Evolutionary conservation across 2,329 filamentous ascomycete genomes (phyloP), one percentile per base, ranked within the genome.

Genomic region (Calonectria leucothoes): DNA sequence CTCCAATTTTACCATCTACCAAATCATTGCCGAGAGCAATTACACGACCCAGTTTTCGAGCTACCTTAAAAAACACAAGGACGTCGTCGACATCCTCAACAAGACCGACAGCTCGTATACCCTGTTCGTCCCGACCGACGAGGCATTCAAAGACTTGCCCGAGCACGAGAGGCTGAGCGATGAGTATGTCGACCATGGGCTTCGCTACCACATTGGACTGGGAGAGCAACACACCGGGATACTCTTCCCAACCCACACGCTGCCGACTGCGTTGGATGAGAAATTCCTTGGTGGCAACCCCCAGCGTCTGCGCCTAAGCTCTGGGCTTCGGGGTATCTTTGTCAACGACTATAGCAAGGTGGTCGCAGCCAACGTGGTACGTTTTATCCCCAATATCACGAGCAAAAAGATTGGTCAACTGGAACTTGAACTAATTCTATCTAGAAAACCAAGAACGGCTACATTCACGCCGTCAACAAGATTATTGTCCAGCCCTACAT

Each of bases 321-420:
- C 94, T 33, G 88, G 91, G 1, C 84, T 90, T 10, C 85, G 86
- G 2, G 94, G 94, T 15, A 85, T 96, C 2, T 89, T 89, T 14
- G 83, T 98, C 79, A 98, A 98, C 86, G 94, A 95, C 80, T 94
- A 94, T 84, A 92, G 90, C 85, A 92, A 90, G 76, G 86, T 98
- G 39, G 85, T 95, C 5, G 91, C 89, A 4, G 87, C 91, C 67
- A 91, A 98, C 83, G 91, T 97, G 78, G 92, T 94, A 86, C 75
- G 90, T 11, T 5, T 14, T n/a, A 7, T 15, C 3, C 25, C 27
- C 14, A 20, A n/a, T n/a, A n/a, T n/a, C n/a, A n/a, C n/a, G n/a
- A n/a, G n/a, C n/a, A n/a, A n/a, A n/a, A n/a, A n/a, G n/a, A n/a
- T 37, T 7, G 52, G 1, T 33, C n/a, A 12, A 37, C n/a, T 2